These are phyloP conservation scores for Heterococcus sp. DNA, from an alignment of 108 stramenopile genomes.

Conservation along the genomic window DNA sequence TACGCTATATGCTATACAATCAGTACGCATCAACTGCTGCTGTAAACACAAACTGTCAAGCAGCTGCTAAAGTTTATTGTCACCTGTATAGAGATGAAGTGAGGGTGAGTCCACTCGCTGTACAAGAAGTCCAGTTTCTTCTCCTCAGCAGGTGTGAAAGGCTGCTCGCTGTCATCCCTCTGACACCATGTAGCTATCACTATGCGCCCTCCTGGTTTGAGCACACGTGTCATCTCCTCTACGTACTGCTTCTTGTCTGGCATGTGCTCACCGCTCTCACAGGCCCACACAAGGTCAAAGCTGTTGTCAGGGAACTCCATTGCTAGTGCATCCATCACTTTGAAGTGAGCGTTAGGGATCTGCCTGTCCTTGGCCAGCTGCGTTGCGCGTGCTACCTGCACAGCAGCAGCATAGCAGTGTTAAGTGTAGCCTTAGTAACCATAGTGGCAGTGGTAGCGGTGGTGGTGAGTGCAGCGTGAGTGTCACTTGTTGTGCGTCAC, in stretches of 20 bases:
- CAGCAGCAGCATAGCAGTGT: too few relatives aligned
- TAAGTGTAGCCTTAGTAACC: too few relatives aligned
- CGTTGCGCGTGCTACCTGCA: slow-evolving; percentile 82
- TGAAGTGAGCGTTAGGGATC: slow-evolving; percentile 75
- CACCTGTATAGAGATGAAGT: slow-evolving; percentile 86
- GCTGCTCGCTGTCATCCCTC: slow-evolving; percentile 74
- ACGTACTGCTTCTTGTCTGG: slow-evolving; percentile 92
- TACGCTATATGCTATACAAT: too few relatives aligned
- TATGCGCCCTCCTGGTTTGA: slow-evolving; percentile 87
- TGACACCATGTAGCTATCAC: slow-evolving; percentile 96
- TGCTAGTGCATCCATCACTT: slow-evolving; percentile 86
- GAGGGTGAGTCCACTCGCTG: slow-evolving; percentile 94
- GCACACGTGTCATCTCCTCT: slow-evolving; percentile 90
- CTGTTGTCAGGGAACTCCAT: slow-evolving; percentile 88
- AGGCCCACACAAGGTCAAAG: slow-evolving; percentile 96
- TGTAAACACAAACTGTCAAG: too few relatives aligned
- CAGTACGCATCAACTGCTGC: too few relatives aligned
- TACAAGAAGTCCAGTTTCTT: slow-evolving; percentile 87
- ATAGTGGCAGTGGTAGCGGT: background rate
- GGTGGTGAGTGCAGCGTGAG: background rate
- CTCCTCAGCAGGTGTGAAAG: slow-evolving; percentile 79
- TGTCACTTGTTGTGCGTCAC: too few relatives aligned
- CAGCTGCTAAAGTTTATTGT: too few relatives aligned
- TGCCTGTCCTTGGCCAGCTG: slow-evolving; percentile 80
- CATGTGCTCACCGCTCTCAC: slow-evolving; percentile 96